A percentile compares a stretch with the other conserved stretches of the same genome.
Conservation (phyloP, 257 asterid species). For the Catharanthus roseus region DNA sequence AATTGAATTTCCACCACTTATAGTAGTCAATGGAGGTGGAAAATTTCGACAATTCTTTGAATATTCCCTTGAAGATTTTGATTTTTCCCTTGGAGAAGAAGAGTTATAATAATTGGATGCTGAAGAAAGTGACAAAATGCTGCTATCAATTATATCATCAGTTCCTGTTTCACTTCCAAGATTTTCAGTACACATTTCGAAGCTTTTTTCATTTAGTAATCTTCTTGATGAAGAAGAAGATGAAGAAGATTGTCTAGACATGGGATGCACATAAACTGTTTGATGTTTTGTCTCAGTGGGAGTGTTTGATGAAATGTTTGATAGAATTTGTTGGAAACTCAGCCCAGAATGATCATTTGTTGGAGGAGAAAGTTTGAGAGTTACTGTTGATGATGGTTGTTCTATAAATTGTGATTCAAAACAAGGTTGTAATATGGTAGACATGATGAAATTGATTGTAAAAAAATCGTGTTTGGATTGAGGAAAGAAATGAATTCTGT, state of each 20-base stretch:
- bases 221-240: no score
- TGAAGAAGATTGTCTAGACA: constrained; percentile 19
- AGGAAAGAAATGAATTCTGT: background rate
- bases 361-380: constrained; percentile 38
- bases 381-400: constrained; percentile 50
- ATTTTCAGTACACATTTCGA: constrained; percentile 76
- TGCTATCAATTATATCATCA: constrained; percentile 45
- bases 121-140: constrained; percentile 35
- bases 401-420: constrained; percentile 39
- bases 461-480: background rate
- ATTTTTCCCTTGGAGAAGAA: constrained; percentile 9
- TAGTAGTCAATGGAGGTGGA: constrained; percentile 94
- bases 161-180: constrained; percentile 79
- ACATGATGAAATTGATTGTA: constrained; percentile 30
- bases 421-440: constrained; percentile 43
- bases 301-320: constrained; percentile 13
- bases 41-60: constrained; percentile 28
- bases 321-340: constrained; percentile 37
- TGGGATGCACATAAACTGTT: constrained; percentile 30
- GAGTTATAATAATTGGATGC: no score
- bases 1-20: constrained; percentile 49
- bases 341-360: constrained; percentile 27
- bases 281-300: constrained; percentile 14
- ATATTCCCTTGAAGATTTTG: background rate
- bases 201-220: constrained; percentile 43